These are phyloP conservation scores for Coriolopsis trogii DNA, from an alignment of 1,284 basidiomycete genomes.

Conservation along the genomic window DNA sequence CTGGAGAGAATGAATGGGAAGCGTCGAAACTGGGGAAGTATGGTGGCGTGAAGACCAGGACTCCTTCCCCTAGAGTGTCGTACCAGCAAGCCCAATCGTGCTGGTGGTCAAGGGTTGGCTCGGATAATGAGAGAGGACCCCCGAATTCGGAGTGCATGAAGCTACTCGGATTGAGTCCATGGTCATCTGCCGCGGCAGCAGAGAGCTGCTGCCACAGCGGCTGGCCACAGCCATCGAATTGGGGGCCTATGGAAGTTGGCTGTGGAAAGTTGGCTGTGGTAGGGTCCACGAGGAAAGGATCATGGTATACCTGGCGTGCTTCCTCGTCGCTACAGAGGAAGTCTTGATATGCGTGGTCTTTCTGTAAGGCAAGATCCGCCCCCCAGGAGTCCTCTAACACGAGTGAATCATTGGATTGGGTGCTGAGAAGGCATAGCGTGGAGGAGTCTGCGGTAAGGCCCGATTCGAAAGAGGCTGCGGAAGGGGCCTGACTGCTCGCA, in stretches of 20 bases:
- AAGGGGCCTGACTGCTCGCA: too few species aligned
- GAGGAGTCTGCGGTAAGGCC: too few species aligned
- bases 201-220: conserved; percentile 2
- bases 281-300: background rate
- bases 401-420: too few species aligned
- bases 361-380: too few species aligned
- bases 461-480: too few species aligned
- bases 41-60: background rate
- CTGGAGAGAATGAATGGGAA: background rate
- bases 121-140: background rate
- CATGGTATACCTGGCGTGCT: background rate
- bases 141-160: background rate
- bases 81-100: too few species aligned
- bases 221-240: background rate
- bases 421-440: too few species aligned
- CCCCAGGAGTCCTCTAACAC: too few species aligned
- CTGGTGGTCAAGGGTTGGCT: too few species aligned
- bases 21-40: background rate
- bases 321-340: background rate
- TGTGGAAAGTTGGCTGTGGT: too few species aligned
- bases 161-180: background rate
- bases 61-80: background rate
- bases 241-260: background rate
- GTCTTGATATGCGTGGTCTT: too few species aligned
- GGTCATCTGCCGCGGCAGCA: background rate